Conservation (phyloP, 176 grass and related monocot species). For the Paspalum notatum region DNA sequence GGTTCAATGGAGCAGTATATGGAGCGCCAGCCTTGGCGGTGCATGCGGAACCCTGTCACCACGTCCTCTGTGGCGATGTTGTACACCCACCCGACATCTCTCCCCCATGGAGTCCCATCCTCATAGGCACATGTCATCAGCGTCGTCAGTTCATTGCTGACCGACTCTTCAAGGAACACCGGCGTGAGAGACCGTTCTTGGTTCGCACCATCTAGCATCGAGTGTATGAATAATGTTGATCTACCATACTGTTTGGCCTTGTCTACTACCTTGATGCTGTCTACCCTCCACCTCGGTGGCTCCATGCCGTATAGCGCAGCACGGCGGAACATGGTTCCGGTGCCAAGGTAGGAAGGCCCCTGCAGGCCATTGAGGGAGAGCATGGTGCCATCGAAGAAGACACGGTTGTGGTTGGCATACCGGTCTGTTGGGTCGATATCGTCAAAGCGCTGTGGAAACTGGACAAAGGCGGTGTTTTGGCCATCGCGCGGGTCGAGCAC, state of each 20-base stretch:
- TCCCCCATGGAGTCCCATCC: conserved; percentile 42
- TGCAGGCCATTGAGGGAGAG: conserved; percentile 84
- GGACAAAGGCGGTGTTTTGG: conserved; percentile 71
- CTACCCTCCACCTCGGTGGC: conserved; percentile 18
- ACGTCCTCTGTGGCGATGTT: conserved; percentile 61
- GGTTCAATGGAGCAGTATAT: conserved; percentile 42
- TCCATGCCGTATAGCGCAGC: conserved; percentile 44
- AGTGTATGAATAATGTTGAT: conserved; percentile 15
- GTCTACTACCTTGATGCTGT: background rate
- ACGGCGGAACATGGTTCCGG: conserved; percentile 45
- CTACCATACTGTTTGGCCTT: conserved; percentile 23
- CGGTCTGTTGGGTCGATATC: conserved; percentile 84
- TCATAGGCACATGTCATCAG: conserved; percentile 48
- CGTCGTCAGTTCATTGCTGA: background rate
- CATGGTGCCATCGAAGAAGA: conserved; percentile 98
- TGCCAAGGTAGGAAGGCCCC: conserved; percentile 52
- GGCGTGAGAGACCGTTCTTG: conserved; percentile 32
- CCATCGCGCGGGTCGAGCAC: conserved; percentile 55
- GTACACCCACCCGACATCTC: conserved; percentile 52
- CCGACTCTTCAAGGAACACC: background rate
- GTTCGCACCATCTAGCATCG: conserved; percentile 4
- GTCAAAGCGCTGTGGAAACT: conserved; percentile 91
- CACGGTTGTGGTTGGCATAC: conserved; percentile 89
- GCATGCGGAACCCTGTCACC: conserved; percentile 54
- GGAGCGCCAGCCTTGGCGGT: conserved; percentile 57